Evolutionary conservation across 2,329 filamentous ascomycete genomes (phyloP).

Genomic region (Fusarium buxicola): DNA sequence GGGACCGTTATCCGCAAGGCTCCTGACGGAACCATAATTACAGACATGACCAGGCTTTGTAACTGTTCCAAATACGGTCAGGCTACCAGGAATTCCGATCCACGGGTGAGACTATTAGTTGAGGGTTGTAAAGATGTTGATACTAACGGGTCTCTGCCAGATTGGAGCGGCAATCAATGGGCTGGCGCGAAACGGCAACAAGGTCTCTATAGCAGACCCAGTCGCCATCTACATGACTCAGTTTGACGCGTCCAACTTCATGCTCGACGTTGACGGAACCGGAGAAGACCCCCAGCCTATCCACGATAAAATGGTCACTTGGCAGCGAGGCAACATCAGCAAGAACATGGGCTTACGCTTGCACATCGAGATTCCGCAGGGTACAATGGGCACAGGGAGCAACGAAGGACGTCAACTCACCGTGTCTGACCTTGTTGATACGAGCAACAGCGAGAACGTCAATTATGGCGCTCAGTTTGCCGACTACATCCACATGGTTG

Average conservation of each 20-base stretch:
- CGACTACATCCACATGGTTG: constrained; percentile 10
- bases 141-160: too few species aligned
- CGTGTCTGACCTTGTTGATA: constrained; percentile 9
- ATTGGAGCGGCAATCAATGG: constrained; percentile 10
- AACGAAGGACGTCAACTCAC: constrained; percentile 11
- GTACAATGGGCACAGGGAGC: constrained; percentile 4
- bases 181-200: background rate
- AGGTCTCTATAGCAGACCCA: constrained; percentile 11
- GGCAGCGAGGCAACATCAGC: constrained; percentile 3
- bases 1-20: constrained; percentile 15
- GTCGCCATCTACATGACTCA: constrained; percentile 12
- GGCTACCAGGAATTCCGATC: constrained; percentile 15
- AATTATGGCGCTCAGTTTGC: constrained; percentile 15
- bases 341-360: constrained; percentile 12
- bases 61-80: constrained; percentile 15
- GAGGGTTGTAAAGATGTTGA: too few species aligned
- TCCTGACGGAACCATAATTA: constrained; percentile 1
- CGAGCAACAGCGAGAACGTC: constrained; percentile 2
- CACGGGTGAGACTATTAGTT: constrained; percentile 4
- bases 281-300: background rate
- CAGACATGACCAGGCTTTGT: constrained; percentile 7
- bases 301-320: constrained; percentile 3
- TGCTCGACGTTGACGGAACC: constrained; percentile 6
- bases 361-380: constrained; percentile 11
- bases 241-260: constrained; percentile 4